A percentile compares a stretch with the other conserved stretches of the same genome.
Conservation (phyloP, 163 green algal genomes). For the Prototheca wickerhamii region DNA sequence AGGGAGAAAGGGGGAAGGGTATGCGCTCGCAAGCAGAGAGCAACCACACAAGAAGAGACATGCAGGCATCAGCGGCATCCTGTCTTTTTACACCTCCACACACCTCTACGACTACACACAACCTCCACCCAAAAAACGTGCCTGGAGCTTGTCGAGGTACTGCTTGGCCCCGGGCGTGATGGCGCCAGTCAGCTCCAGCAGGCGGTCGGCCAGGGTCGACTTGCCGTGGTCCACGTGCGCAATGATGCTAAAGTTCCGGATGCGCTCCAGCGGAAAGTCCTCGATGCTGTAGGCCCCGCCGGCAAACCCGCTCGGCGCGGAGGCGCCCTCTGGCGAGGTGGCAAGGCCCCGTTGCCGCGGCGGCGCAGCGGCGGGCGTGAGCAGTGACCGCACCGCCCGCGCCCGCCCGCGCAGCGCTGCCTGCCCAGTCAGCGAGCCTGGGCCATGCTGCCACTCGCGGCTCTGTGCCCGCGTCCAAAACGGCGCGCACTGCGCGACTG, state of each 20-base stretch:
- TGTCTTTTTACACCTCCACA: neutral
- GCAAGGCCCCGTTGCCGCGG: too few species aligned
- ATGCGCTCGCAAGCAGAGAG: neutral
- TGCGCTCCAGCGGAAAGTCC: constrained; percentile 39
- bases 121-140: neutral
- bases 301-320: too few species aligned
- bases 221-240: constrained; percentile 98
- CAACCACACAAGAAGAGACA: neutral
- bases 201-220: constrained; percentile 87
- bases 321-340: too few species aligned
- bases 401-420: too few species aligned
- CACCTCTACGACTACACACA: neutral
- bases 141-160: constrained; percentile 79
- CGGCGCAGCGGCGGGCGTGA: too few species aligned
- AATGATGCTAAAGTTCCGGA: constrained; percentile 96
- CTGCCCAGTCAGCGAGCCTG: too few species aligned
- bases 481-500: too few species aligned
- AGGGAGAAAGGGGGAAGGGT: neutral
- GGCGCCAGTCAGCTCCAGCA: constrained; percentile 80
- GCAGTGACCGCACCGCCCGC: too few species aligned
- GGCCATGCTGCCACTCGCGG: too few species aligned
- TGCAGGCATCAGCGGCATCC: neutral
- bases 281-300: neutral
- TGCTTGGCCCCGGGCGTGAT: constrained; percentile 68
- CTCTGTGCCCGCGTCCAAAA: too few species aligned